Evolutionary conservation across 2,329 filamentous ascomycete genomes (phyloP), one percentile per base, ranked within the genome.

Genomic region (Aureobasidium sp.): DNA sequence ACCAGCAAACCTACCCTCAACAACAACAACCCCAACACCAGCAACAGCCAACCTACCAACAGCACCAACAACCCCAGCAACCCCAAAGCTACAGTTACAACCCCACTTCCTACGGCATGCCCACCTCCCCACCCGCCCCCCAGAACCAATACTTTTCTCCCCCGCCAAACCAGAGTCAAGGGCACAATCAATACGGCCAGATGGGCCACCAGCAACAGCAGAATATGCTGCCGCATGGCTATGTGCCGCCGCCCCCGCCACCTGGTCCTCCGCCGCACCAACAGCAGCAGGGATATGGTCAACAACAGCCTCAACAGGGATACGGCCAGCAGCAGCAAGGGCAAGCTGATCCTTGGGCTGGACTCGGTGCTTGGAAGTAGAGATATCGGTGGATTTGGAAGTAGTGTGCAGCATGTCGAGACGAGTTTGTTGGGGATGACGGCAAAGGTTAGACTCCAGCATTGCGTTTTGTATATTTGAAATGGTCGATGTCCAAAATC

Each of bases 301-400:
- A n/a, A 5, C 66, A 68, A 41, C 70, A 71, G 63, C 72, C 73
- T 39, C 74, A 75, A 60, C 72, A 73, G 64, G 73, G 74, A 51
- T 76, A 75, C 62, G 74, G 76, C 66, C 71, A 74, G 66, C 70
- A 73, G 53, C 71, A 74, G 67, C 70, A 73, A 6, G 42, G 71
- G n/a, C 65, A 65, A 62, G 44, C 67, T 64, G 86, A 90, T 78
- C 87, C 87, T 8, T 90, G 86, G 86, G 86, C 86, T 17, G 87
- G 87, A 5, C 72, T 90, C 67, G 87, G 82, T 75, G 83, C 82
- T 49, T 89, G 87, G 87, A 88, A 87, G 72, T 88, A 31, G 27
- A n/a, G 45, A 11, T 3, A 4, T 47, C 9, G 1, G 8, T 34
- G 20, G 12, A 44, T 9, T 14, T 3, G n/a, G 5, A 42, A 42